Evolutionary conservation across 306 rosid species (phyloP), one percentile per base, ranked within the genome.

Genomic region (Fragaria vesca): DNA sequence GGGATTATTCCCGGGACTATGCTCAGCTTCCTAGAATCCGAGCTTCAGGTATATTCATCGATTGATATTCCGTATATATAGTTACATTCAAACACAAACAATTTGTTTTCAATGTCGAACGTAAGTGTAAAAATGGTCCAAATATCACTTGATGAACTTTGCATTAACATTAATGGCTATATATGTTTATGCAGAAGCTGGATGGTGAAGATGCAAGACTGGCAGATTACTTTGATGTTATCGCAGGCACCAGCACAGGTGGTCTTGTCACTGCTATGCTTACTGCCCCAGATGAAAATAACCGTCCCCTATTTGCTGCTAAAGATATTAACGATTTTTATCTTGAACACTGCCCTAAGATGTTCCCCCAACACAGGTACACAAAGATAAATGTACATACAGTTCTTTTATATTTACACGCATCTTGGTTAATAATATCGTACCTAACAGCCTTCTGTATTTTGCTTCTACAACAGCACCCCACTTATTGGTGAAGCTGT

Each of bases 1-100:
- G 94, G 97, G 54, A 43, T 89, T 51, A 91, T 91, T 45, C 97
- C 91, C 0, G 97, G 83, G 3, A 81, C 86, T 30, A 85, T 91
- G n/a, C 86, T 91, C 72, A 71, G 28, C 30, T 89, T 88, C 79
- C 84, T 89, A 16, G 93, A 91, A 71, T 84, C 92, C 2, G 87
- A 87, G 65, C 90, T 91, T 86, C 96, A 91, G 91, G 96, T 88
- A 45, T 21, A 32, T 15, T 17, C 1, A 65, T 2, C 42, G 1
- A 26, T 26, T 6, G 4, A 4, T 21, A 55, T 55, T 55, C n/a
- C 8, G 60, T 18, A 50, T 50, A 16, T 42, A 32, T 32, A 32
- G 42, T 5, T 43, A 43, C 47, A 43, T 9, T 8, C 47, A 8
- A 9, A 43, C 12, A 1, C 12, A 43, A 43, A 43, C 47, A 8